Base-by-base conservation (phyloP, 495 filamentous ascomycete species). In the Aspergillus carlsbadensis region DNA sequence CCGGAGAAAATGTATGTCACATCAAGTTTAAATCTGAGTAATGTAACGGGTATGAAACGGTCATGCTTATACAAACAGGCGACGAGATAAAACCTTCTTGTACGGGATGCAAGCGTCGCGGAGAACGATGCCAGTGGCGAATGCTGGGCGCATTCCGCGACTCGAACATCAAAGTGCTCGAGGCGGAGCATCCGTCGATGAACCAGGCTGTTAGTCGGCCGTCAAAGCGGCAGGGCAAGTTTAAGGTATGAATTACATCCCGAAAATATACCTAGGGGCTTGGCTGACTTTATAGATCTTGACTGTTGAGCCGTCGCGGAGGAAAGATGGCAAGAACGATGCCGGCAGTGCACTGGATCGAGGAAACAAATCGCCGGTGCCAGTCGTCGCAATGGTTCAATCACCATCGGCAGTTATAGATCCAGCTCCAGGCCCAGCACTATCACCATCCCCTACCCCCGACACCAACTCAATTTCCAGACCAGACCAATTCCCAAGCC, bases 71-170 rank as follows among this genome's bases (percentile, higher is more conserved):
- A 35, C 15, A 5, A 20, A 13, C 43, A 65, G 62, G 62, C 44
- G 68, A 72, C 26, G 67, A 72, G 53, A 44, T 39, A 5, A 72
- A 69, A 47, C 70, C 70, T 10, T 54, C 55, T 3, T 72, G 70
- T 40, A 65, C 61, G 6, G 64, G 65, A 43, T 72, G 70, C 52
- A 67, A 67, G 40, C 66, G 63, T 0, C 66, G 65, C 3, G 64
- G 64, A 3, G 70, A 72, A 5, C 53, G 56, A 15, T 72, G 70
- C 40, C 64, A 68, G 54, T 70, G 67, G 70, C 65, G 67, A 5
- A 47, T 65, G 49, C 58, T 68, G n/a, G 67, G 68, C n/a, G 62
- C 70, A 6, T 72, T 72, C 48, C 65, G 70, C 6, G 65, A 70
- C 53, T 58, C 68, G 34, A 72, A 72, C 35, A 64, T 68, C 37